A percentile compares a stretch with the other conserved stretches of the same genome.
phyloP scores from a whole-genome alignment of 768 basidiomycete genomes.

The Leucocoprinus birnbaumii region DNA sequence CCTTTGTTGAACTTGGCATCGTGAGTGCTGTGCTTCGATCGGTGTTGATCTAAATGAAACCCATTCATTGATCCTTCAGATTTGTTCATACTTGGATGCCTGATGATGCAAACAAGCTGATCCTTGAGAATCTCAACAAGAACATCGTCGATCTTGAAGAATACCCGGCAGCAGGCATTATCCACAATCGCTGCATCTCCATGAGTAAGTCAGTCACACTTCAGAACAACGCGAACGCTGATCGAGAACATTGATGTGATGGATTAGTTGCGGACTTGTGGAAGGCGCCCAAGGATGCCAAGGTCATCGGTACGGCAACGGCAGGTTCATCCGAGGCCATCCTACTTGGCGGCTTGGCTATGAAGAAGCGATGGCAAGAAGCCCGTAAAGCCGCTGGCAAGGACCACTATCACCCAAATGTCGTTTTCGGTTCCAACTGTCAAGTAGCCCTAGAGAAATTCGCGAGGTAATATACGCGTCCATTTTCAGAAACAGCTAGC shows the following conservation, averaged over 20 bases:
- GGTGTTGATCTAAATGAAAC: too few species aligned
- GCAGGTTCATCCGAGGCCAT: conserved; percentile 68
- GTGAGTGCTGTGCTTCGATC: conserved; percentile 33
- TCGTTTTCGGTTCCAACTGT: conserved; percentile 58
- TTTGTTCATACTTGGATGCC: conserved; percentile 62
- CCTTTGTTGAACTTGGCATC: conserved; percentile 63
- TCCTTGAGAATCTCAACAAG: conserved; percentile 62
- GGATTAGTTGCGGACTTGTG: conserved; percentile 52
- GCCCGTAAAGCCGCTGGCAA: conserved; percentile 57
- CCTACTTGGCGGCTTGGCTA: conserved; percentile 66
- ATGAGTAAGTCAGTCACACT: conserved; percentile 39
- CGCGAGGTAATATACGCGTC: conserved; percentile 35
- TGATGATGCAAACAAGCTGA: conserved; percentile 48
- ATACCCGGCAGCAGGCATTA: conserved; percentile 53
- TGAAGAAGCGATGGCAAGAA: conserved; percentile 69
- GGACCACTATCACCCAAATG: conserved; percentile 52
- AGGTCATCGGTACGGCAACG: conserved; percentile 62
- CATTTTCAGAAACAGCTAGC: neutral
- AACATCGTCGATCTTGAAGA: conserved; percentile 69
- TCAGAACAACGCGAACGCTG: neutral
- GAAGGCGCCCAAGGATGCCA: conserved; percentile 55
- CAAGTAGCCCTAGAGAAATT: conserved; percentile 68
- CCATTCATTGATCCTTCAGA: conserved; percentile 16
- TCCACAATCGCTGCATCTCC: conserved; percentile 52
- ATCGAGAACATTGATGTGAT: conserved; percentile 5